Base-by-base conservation (phyloP, 352 stramenopile genomes). In the Aphanomyces euteiches region DNA sequence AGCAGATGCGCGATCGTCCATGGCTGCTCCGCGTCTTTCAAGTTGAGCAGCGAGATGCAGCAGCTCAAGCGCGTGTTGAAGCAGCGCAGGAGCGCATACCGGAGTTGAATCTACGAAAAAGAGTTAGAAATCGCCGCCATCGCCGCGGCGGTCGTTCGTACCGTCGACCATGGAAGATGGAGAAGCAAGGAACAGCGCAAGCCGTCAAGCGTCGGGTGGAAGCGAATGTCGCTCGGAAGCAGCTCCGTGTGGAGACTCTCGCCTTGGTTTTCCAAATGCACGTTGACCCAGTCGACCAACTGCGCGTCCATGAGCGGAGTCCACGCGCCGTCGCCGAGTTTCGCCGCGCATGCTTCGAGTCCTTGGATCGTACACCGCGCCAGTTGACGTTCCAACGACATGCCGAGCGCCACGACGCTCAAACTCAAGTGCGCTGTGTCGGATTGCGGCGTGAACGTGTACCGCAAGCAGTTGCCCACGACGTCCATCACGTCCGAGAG, bases 251-350 rank as follows among this genome's bases (percentile, higher is more conserved):
- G 19, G 13, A 57, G 38, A 19, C 64, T 50, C 19, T 54, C 40
- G 56, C 64, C 64, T 17, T 72, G 54, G 19, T 43, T 69, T 67
- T 96, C 87, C 1, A 93, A 73, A 39, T 89, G 80, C 28, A 77
- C 88, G 65, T 96, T 96, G 15, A 96, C 81, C 87, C 87, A 96
- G 63, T 96, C 87, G 2, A 95, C 82, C 0, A 96, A 76, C 73
- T 96, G 88, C 6, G 80, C 74, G 69, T 96, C 87, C 85, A 96
- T 95, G 2, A 72, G 73, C 28, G 75, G 57, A 10, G 81, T 88
- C 88, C 88, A 95, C 4, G 50, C 48, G 0, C 50, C 69, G 34
- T 36, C 56, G 36, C 58, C 40, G 15, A 90, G 66, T 21, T 76
- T 77, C 7, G 65, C 34, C 12, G 81, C 68, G 58, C 89, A 45